Evolutionary conservation across 129 eudicot species (phyloP).

Genomic region (Smallanthus sonchifolius): DNA sequence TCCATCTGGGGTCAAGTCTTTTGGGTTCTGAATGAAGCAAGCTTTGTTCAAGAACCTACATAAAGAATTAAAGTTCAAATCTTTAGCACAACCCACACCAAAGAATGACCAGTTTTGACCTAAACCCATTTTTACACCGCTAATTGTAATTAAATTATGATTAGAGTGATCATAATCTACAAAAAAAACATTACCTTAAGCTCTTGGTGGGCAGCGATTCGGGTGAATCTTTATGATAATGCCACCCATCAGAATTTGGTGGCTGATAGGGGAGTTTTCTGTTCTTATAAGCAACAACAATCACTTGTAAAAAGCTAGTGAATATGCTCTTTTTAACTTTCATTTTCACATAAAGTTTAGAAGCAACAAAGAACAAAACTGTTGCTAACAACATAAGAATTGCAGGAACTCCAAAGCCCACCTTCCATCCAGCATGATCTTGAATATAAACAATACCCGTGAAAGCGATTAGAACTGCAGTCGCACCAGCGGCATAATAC

Average conservation of each 20-base stretch:
- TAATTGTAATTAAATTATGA: not conserved
- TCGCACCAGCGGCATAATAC: constrained; percentile 62
- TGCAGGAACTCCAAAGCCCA: constrained; percentile 79
- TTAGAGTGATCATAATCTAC: not conserved
- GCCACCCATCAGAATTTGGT: constrained; percentile 30
- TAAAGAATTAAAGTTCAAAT: not conserved
- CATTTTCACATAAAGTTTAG: constrained; percentile 53
- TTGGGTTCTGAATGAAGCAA: constrained; percentile 41
- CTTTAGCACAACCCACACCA: not conserved
- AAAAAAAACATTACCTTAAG: constrained; percentile 23
- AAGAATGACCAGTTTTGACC: not conserved
- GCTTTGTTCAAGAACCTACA: constrained; percentile 58
- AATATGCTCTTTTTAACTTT: constrained; percentile 40
- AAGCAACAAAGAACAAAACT: constrained; percentile 63
- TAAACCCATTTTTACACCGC: not conserved
- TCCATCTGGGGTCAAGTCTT: constrained; percentile 39
- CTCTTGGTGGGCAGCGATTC: constrained; percentile 28
- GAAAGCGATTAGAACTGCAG: constrained; percentile 59
- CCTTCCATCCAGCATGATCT: constrained; percentile 74
- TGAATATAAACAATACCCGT: constrained; percentile 83
- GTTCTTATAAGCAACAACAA: constrained; percentile 40
- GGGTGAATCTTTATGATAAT: constrained; percentile 23
- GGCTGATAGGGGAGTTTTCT: constrained; percentile 27
- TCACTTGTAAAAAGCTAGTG: constrained; percentile 42
- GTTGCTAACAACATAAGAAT: constrained; percentile 63